Conservation (phyloP, 352 stramenopile genomes). For the Globisporangium lucens region DNA sequence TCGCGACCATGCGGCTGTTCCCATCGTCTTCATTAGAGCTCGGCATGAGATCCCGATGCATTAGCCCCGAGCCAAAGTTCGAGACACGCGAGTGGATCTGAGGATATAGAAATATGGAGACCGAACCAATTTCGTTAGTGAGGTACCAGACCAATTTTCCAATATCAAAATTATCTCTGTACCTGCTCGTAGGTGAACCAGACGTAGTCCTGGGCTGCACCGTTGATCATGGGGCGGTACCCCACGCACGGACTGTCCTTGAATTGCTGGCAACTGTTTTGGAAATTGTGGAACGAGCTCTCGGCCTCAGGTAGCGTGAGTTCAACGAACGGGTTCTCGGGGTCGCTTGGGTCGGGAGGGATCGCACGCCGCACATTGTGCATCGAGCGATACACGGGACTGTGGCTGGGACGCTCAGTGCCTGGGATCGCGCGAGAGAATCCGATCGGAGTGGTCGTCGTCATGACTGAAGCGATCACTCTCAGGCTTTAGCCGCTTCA, state of each 20-base stretch:
- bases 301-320: slow-evolving; percentile 35
- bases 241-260: slow-evolving; percentile 38
- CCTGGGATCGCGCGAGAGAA: slow-evolving; percentile 45
- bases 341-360: slow-evolving; percentile 28
- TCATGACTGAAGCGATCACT: slow-evolving; percentile 18
- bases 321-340: slow-evolving; percentile 35
- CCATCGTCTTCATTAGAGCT: slow-evolving; percentile 21
- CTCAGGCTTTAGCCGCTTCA: background rate
- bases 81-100: slow-evolving; percentile 30
- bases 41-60: slow-evolving; percentile 43
- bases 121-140: background rate
- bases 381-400: slow-evolving; percentile 43
- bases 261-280: slow-evolving; percentile 25
- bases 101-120: background rate
- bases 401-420: slow-evolving; percentile 37
- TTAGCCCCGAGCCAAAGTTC: slow-evolving; percentile 40
- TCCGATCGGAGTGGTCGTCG: slow-evolving; percentile 31
- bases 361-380: slow-evolving; percentile 24
- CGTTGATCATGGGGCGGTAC: slow-evolving; percentile 33
- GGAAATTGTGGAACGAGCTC: slow-evolving; percentile 53
- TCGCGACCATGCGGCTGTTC: slow-evolving; percentile 62
- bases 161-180: background rate
- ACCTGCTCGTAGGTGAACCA: slow-evolving; percentile 60
- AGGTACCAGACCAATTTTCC: background rate
- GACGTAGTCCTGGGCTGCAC: slow-evolving; percentile 30